Evolutionary conservation across 73 alveolate genomes (phyloP).

Genomic region (Paramecium pentaurelia): DNA sequence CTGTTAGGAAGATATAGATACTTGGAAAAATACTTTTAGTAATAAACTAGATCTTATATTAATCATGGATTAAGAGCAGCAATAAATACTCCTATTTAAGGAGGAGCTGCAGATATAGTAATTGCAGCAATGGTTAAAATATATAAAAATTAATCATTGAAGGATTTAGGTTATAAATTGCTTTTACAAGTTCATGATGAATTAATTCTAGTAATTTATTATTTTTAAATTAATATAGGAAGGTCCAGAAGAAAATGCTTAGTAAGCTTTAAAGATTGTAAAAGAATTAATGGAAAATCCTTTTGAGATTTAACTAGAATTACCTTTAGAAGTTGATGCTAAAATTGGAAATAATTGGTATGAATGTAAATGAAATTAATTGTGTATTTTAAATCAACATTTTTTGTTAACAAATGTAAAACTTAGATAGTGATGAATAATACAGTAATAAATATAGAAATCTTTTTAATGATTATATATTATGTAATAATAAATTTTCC

Average conservation of each 20-base stretch:
- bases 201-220: constrained; percentile 65
- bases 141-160: constrained; percentile 12
- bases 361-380: constrained; percentile 74
- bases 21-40: constrained; percentile 59
- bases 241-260: constrained; percentile 85
- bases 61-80: constrained; percentile 83
- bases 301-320: constrained; percentile 63
- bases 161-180: constrained; percentile 59
- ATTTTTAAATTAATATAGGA: constrained; percentile 57
- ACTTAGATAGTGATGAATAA: not conserved
- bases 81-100: constrained; percentile 91
- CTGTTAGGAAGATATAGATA: constrained; percentile 84
- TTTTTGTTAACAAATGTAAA: not conserved
- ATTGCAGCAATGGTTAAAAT: constrained; percentile 91
- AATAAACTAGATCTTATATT: constrained; percentile 44
- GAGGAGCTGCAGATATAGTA: constrained; percentile 98
- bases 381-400: not conserved
- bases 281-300: constrained; percentile 79
- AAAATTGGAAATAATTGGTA: constrained; percentile 85
- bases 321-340: constrained; percentile 87
- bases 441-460: not conserved
- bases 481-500: not conserved
- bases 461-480: not conserved
- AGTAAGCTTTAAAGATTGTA: constrained; percentile 74
- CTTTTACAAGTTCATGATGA: constrained; percentile 94